phyloP scores from a whole-genome alignment of 768 basidiomycete species.

The Auricularia sp. region DNA sequence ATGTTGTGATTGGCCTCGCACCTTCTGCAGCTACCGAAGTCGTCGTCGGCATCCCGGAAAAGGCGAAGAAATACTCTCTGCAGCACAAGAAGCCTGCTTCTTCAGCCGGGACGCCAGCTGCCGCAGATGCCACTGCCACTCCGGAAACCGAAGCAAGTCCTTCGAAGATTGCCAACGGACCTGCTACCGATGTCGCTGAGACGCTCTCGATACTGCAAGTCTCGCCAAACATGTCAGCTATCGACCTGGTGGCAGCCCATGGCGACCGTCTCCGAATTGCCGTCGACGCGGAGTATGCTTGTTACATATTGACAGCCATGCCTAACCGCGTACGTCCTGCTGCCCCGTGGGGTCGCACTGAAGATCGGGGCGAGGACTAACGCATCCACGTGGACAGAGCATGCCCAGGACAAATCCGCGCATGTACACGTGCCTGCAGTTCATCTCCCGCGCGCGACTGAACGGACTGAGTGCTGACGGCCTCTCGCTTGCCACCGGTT shows the following conservation, averaged over 20 bases:
- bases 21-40: neutral
- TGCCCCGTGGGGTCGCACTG: neutral
- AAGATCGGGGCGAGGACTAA: neutral
- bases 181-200: too few relatives aligned
- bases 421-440: neutral
- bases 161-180: too few relatives aligned
- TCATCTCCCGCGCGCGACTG: neutral
- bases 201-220: neutral
- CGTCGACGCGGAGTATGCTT: neutral
- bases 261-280: neutral
- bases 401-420: neutral
- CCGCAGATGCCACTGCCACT: too few relatives aligned
- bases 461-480: neutral
- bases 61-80: neutral
- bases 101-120: too few relatives aligned
- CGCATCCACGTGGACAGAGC: neutral
- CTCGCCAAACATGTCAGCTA: neutral
- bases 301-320: neutral
- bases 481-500: neutral
- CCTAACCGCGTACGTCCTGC: neutral
- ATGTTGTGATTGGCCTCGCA: neutral
- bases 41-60: neutral
- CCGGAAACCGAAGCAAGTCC: too few relatives aligned
- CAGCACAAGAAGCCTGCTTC: neutral
- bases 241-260: neutral